Percentiles rank a stretch among this genome's conserved stretches.
Conservation (phyloP, 176 grass and related monocot genomes). For the Oryza brachyantha region DNA sequence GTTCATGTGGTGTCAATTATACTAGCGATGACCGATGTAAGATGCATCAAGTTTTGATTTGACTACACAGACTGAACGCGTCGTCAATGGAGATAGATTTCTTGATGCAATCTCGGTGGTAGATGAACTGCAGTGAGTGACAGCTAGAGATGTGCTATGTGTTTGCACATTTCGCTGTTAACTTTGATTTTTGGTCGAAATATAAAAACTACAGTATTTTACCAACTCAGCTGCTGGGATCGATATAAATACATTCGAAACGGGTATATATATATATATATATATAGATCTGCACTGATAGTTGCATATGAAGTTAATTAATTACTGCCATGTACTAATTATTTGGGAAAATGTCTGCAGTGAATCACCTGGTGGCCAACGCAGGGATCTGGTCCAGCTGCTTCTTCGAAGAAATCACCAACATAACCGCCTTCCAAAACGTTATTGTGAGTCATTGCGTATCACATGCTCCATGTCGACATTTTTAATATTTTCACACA, state of each 20-base stretch:
- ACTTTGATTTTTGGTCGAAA: no score
- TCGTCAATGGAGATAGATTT: neutral
- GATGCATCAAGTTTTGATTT: neutral
- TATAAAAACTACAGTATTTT: no score
- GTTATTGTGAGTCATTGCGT: constrained; percentile 50
- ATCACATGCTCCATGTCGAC: neutral
- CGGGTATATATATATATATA: no score
- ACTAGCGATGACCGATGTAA: neutral
- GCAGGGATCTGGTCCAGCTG: constrained; percentile 81
- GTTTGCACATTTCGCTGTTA: no score
- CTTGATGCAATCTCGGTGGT: neutral
- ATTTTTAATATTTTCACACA: no score
- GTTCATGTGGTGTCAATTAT: neutral
- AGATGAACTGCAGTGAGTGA: neutral
- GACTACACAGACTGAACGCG: neutral
- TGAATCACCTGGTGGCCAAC: constrained; percentile 90
- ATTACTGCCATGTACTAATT: neutral
- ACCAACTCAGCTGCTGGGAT: no score
- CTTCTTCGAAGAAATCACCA: constrained; percentile 85
- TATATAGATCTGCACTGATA: no score
- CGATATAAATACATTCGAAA: no score
- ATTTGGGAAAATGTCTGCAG: constrained; percentile 23
- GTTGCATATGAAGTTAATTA: neutral
- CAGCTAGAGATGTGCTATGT: neutral
- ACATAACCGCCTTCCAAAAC: constrained; percentile 73